Evolutionary conservation across 176 grass and related monocot species (phyloP), one percentile per base, ranked within the genome.

Genomic region (Oryza coarctata): DNA sequence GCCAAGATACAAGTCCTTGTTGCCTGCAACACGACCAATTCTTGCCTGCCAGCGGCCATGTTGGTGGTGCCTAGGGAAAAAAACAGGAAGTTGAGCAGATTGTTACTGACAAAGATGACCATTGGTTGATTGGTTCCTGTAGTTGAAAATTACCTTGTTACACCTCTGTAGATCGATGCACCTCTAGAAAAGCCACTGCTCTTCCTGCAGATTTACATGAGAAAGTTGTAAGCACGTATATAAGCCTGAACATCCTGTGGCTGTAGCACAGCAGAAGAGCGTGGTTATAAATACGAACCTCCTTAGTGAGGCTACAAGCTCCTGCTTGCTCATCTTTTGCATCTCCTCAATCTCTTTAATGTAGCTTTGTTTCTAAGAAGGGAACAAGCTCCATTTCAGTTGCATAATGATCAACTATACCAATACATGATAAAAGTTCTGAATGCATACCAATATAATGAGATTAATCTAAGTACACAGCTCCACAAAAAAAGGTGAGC

Each of bases 21-120:
- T 98, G 39, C 96, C 96, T 33, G 96, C 92, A 73, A 95, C 96
- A 74, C 92, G 92, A 44, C 96, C 96, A 33, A 98, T 98, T 70
- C 96, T 91, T 89, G 96, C 96, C 73, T 98, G 96, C 96, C 96
- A 98, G 34, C 92, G 84, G 34, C 96, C 96, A 80, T 98, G 87
- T 86, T 93, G 96, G 72, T 98, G 96, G 60, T 98, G 96, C 85
- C 96, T 98, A 80, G 27, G 20, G 84, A 63, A 79, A 66, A 80
- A 47, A 74, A 25, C 67, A 58, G 39, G 49, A 44, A 79, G 70
- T 60, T 34, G 65, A 70, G 63, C 47, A 68, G 50, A 60, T 34
- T 14, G 12, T 36, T 29, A 28, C n/a, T 66, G 40, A 63, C 13
- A 71, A 62, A 45, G 22, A 83, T 36, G 74, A 9, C 1, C 39